A percentile compares a stretch with the other conserved stretches of the same genome.
These are phyloP conservation scores for Heliocybe sulcata DNA, from an alignment of 1,284 basidiomycete species.

Conservation along the genomic window DNA sequence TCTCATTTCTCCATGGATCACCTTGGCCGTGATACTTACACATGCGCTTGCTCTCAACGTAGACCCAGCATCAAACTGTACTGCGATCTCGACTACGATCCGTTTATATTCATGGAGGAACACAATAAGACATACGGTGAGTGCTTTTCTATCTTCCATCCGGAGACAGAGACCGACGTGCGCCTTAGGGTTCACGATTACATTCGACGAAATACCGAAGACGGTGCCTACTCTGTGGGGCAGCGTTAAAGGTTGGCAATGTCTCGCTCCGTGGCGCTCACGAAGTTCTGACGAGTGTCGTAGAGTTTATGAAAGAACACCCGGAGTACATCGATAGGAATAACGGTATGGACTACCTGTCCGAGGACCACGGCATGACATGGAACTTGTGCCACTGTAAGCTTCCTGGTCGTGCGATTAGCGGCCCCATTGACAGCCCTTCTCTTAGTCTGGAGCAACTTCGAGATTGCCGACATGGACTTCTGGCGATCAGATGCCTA, in stretches of 20 bases:
- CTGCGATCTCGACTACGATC: conserved; percentile 70
- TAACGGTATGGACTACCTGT: conserved; percentile 67
- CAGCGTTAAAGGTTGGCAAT: conserved; percentile 26
- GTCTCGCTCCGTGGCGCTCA: background rate
- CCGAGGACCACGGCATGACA: conserved; percentile 50
- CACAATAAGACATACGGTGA: conserved; percentile 63
- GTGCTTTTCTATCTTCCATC: background rate
- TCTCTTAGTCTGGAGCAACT: conserved; percentile 78
- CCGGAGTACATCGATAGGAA: conserved; percentile 57
- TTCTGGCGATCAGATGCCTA: conserved; percentile 84
- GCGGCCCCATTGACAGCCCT: background rate
- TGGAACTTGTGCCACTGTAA: conserved; percentile 73
- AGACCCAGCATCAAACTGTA: conserved; percentile 62
- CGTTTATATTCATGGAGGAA: conserved; percentile 72
- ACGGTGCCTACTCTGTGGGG: conserved; percentile 76
- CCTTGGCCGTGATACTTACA: conserved; percentile 8
- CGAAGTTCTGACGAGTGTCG: background rate
- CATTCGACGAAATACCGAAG: conserved; percentile 67
- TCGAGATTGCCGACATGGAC: conserved; percentile 81
- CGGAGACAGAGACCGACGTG: background rate
- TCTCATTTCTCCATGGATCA: background rate
- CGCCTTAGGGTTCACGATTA: conserved; percentile 49
- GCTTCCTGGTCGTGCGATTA: too few relatives aligned
- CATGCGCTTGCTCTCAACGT: conserved; percentile 10
- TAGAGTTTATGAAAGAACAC: conserved; percentile 56